phyloP scores from a whole-genome alignment of 1,139 yeast genomes.

The Debaryomyces fabryi region DNA sequence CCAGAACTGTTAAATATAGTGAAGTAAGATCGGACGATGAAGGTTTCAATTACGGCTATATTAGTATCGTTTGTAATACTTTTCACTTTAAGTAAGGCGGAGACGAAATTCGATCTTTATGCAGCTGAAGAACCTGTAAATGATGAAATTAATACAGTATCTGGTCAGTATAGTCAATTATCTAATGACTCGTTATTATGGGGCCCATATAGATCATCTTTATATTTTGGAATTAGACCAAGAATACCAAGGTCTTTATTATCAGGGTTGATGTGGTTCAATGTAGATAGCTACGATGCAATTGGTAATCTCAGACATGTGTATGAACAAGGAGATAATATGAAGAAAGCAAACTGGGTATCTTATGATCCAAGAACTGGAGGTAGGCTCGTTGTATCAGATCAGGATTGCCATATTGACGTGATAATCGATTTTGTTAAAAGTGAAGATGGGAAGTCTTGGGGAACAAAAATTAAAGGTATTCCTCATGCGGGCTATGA shows the following conservation, averaged over 20 bases:
- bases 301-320: slow-evolving; percentile 71
- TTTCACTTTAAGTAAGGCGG: slow-evolving; percentile 7
- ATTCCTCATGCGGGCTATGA: slow-evolving; percentile 55
- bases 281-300: slow-evolving; percentile 60
- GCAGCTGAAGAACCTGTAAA: slow-evolving; percentile 11
- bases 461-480: slow-evolving; percentile 77
- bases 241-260: slow-evolving; percentile 73
- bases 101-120: slow-evolving; percentile 20
- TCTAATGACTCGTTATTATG: slow-evolving; percentile 54
- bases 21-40: not conserved
- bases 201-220: slow-evolving; percentile 93
- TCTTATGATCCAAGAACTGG: slow-evolving; percentile 86
- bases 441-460: slow-evolving; percentile 66
- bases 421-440: slow-evolving; percentile 78
- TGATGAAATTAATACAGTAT: slow-evolving; percentile 16
- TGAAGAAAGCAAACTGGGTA: slow-evolving; percentile 83
- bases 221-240: slow-evolving; percentile 86
- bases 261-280: slow-evolving; percentile 91
- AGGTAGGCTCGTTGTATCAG: slow-evolving; percentile 77
- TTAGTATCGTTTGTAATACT: not conserved
- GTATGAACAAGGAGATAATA: slow-evolving; percentile 74
- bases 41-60: not conserved
- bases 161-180: slow-evolving; percentile 26
- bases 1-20: not conserved
- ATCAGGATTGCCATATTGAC: slow-evolving; percentile 62